Base-by-base conservation (phyloP, 2,329 filamentous ascomycete species). In the Clarireedia paspali region DNA sequence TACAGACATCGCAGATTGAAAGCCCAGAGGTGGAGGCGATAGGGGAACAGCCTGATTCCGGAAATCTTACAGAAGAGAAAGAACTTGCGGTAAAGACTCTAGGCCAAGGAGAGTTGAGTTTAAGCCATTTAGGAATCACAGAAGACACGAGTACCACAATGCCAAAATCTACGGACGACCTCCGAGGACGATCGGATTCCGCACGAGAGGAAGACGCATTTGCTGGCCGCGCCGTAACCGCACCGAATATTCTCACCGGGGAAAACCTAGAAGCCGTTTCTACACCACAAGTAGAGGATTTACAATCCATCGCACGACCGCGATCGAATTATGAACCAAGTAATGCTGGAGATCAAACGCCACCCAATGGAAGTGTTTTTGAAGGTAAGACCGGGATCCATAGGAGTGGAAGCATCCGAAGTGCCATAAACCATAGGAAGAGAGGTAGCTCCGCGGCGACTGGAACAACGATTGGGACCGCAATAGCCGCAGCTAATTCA, bases 61-160 rank as follows among this genome's bases (percentile, higher is more conserved):
- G 65, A 26, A 64, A 66, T 36, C 56, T 53, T 23, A 57, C 57
- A 70, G 77, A 77, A 55, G 79, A 79, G 59, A 88, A 84, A 65
- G 85, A 90, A 63, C 82, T 85, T 12, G 91, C 94, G 1, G 81
- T 96, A 2, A 90, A 92, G 67, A 97, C 94, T 0, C 77, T 99
- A 50, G 94, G 94, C 12, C 84, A 83, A 65, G 94, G 94, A 5
- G 89, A 96, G 67, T 76, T 99, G 48, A 95, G 89, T 69, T 79
- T 97, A 56, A 91, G 89, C 65, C 89, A 96, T 67, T 77, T 97
- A 44, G 92, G 92, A 36, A 88, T 97, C 55, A 71, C 78, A 10
- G 85, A 89, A 50, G 71, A 74, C 49, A 70, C 77, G 49, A 84
- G 79, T 34, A 79, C 83, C 3, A 77, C 80, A 63, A 76, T 73